Evolutionary conservation across 352 stramenopile species (phyloP).

Genomic region (Hyaloperonospora arabidopsidis): DNA sequence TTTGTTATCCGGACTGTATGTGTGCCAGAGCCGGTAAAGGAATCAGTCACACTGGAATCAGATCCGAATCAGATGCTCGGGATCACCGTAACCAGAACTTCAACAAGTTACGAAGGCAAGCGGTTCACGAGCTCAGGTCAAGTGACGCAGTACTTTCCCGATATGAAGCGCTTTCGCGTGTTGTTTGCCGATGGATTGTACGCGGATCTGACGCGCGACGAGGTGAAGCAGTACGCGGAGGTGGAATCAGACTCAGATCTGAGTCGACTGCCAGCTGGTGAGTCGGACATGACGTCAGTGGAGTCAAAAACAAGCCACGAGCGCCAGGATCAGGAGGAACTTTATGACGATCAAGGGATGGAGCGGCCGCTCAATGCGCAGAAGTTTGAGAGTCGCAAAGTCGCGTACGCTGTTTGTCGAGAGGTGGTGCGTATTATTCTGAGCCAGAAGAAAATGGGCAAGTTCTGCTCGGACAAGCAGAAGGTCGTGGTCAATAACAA

Average conservation of each 20-base stretch:
- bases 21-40: slow-evolving; percentile 4
- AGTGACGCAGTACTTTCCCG: slow-evolving; percentile 41
- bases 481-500: slow-evolving; percentile 49
- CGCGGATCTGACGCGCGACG: slow-evolving; percentile 37
- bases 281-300: slow-evolving; percentile 1
- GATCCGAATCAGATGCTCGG: slow-evolving; percentile 44
- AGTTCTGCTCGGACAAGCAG: slow-evolving; percentile 47
- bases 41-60: slow-evolving; percentile 3
- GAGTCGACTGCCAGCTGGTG: slow-evolving; percentile 16
- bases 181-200: slow-evolving; percentile 37
- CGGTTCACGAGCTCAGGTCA: slow-evolving; percentile 30
- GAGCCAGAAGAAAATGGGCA: slow-evolving; percentile 41
- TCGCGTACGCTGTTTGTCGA: slow-evolving; percentile 40
- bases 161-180: slow-evolving; percentile 39
- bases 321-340: slow-evolving; percentile 4
- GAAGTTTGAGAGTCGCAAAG: slow-evolving; percentile 41
- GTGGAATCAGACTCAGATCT: slow-evolving; percentile 4
- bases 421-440: slow-evolving; percentile 48
- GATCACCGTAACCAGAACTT: slow-evolving; percentile 31
- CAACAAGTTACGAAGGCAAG: slow-evolving; percentile 42
- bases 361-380: slow-evolving; percentile 30
- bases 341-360: neutral
- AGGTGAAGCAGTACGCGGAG: slow-evolving; percentile 23
- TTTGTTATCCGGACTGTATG: slow-evolving; percentile 32
- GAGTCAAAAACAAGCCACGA: slow-evolving; percentile 25